These are phyloP conservation scores for Arachis hypogaea DNA, from an alignment of 306 rosid genomes.

Conservation along the genomic window DNA sequence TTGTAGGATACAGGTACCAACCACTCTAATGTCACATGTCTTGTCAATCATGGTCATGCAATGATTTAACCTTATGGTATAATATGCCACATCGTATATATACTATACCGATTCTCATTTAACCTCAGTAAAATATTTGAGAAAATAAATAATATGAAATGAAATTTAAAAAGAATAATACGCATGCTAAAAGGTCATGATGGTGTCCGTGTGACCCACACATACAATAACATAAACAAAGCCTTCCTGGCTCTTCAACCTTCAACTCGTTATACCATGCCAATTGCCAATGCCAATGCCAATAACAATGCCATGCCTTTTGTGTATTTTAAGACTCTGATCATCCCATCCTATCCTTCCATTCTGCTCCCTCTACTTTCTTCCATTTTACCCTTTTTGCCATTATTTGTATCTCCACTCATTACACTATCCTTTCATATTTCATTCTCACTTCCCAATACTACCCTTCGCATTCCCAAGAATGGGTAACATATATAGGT, in stretches of 20 bases:
- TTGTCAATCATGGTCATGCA: slow-evolving; percentile 47
- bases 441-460: neutral
- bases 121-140: too few species aligned
- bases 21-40: slow-evolving; percentile 55
- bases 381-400: slow-evolving; percentile 31
- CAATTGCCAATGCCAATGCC: neutral
- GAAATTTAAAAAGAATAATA: slow-evolving; percentile 56
- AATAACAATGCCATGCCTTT: slow-evolving; percentile 48
- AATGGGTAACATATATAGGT: too few species aligned
- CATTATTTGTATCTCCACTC: neutral
- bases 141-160: too few species aligned
- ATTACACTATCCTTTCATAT: neutral
- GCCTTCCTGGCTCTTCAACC: too few species aligned
- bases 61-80: slow-evolving; percentile 2
- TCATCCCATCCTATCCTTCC: slow-evolving; percentile 32
- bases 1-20: slow-evolving; percentile 3
- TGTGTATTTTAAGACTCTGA: slow-evolving; percentile 63
- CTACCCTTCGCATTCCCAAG: neutral
- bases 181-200: slow-evolving; percentile 91
- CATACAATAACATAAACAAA: too few species aligned
- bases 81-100: slow-evolving; percentile 28
- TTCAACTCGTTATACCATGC: slow-evolving; percentile 33
- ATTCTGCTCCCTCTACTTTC: slow-evolving; percentile 37
- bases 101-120: slow-evolving; percentile 3
- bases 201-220: slow-evolving; percentile 69